Evolutionary conservation across 73 alveolate species (phyloP), one percentile per base, ranked within the genome.

Genomic region (Paramecium caudatum): DNA sequence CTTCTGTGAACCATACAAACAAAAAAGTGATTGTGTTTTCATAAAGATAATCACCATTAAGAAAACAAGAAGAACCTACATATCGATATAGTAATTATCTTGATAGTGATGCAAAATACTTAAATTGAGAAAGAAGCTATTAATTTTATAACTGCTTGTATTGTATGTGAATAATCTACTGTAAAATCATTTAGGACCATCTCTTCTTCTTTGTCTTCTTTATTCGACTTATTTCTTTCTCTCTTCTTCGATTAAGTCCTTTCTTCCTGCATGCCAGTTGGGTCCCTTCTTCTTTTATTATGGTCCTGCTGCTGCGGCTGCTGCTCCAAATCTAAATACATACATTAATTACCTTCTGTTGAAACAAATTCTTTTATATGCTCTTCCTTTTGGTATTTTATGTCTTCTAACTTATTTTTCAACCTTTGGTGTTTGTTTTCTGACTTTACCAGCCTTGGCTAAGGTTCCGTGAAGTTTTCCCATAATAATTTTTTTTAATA

Each of bases 341-440:
- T 74, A 45, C 16, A 16, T 12, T 6, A 55, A 55, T 41, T 32
- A 95, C 96, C 99, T 96, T 91, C 94, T 97, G 91, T 91, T 93
- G 96, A 93, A 95, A 83, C 94, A 97, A 80, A 92, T 92, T 97
- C 99, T 97, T 95, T 97, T 97, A 94, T 96, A 96, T 63, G 99
- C 98, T 96, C 99, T 96, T 46, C 99, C 99, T 46, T 96, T 94
- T 39, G 94, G 94, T 61, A 90, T 81, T 91, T 97, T 97, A 91
- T 95, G 94, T 49, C 95, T 94, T 91, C 98, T 94, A 87, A 95
- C 99, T 82, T 95, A 65, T 95, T 96, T 95, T 49, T 94, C 99
- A 74, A 96, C 82, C 93, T 86, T 86, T 47, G 93, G 93, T 30
- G 93, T 86, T 86, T 86, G 61, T 48, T 86, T 86, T 86, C 93